Evolutionary conservation across 768 basidiomycete genomes (phyloP), one percentile per base, ranked within the genome.

Genomic region (Psilocybe tampanensis): DNA sequence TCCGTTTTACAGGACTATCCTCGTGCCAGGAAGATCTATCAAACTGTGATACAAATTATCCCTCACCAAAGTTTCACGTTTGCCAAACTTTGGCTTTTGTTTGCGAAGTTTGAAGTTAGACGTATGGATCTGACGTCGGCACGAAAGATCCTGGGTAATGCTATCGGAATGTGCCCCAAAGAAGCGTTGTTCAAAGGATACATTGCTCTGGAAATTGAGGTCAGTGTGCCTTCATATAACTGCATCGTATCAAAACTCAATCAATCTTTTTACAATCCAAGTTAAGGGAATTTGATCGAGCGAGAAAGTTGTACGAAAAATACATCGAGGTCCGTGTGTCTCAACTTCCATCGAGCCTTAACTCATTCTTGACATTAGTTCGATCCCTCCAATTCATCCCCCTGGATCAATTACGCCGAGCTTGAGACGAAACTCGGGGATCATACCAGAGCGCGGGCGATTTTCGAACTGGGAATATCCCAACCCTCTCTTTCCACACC

Each of bases 61-160:
- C 96, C 96, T 0, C 95, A 98, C 71, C 95, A 95, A 67, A 84
- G 86, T 55, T 98, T 98, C 71, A 97, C 96, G 0, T 98, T 98
- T 63, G 92, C 96, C 4, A 98, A 98, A 73, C 75, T 97, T 8
- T 98, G 96, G 96, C 72, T 91, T n/a, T 81, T 90, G 75, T 95
- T 88, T 62, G 93, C 95, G 2, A 85, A 88, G 60, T 98, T 98
- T 63, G 96, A 98, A 71, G 75, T 96, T 13, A 85, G 96, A 39
- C 83, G 83, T 47, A 76, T 95, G 39, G 88, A 96, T 55, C 73
- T 98, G 47, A 72, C 77, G n/a, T 86, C 92, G n/a, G 95, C 95
- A 3, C 80, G 96, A 39, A 97, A 92, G 70, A 81, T 94, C 44
- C 74, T 98, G 26, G 96, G 96, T 3, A 82, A 86, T 0, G 90